These are phyloP conservation scores for Acanthamoeba culbertsoni DNA, from an alignment of 208 protist species.

Conservation along the genomic window DNA sequence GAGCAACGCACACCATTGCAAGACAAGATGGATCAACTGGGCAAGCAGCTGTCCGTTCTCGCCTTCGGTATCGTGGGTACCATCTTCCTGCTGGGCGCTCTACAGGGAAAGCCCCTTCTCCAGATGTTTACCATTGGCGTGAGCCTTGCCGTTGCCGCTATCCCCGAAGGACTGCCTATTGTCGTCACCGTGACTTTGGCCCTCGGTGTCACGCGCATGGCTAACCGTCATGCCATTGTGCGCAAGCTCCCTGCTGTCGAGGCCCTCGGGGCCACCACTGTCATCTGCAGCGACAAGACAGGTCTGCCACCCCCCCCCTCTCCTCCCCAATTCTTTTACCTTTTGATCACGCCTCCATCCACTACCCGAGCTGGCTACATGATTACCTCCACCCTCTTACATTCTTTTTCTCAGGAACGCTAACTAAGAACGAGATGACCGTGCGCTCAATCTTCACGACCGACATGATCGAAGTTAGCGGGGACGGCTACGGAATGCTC, in stretches of 20 bases:
- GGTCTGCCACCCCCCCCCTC: too few relatives aligned
- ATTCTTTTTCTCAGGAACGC: slow-evolving; percentile 96
- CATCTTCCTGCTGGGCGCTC: slow-evolving; percentile 58
- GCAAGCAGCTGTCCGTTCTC: slow-evolving; percentile 62
- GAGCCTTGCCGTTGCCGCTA: slow-evolving; percentile 96
- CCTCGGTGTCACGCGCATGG: slow-evolving; percentile 88
- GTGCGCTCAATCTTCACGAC: slow-evolving; percentile 77
- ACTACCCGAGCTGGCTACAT: too few relatives aligned
- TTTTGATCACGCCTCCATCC: too few relatives aligned
- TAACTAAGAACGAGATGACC: slow-evolving; percentile 97
- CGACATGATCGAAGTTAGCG: slow-evolving; percentile 9
- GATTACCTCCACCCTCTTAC: too few relatives aligned
- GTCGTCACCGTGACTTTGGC: slow-evolving; percentile 74
- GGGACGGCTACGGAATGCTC: not conserved
- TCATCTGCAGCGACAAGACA: slow-evolving; percentile 99
- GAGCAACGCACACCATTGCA: slow-evolving; percentile 93
- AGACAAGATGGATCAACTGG: slow-evolving; percentile 83
- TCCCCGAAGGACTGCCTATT: slow-evolving; percentile 96
- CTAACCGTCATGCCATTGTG: slow-evolving; percentile 71
- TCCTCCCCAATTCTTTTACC: too few relatives aligned
- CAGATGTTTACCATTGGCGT: slow-evolving; percentile 97
- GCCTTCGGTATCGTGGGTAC: slow-evolving; percentile 77
- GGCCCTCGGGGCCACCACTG: slow-evolving; percentile 93
- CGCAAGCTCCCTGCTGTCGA: slow-evolving; percentile 63
- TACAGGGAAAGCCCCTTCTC: slow-evolving; percentile 82